Percentiles rank a stretch among this genome's conserved stretches.
Evolutionary conservation across 441 rosid genomes (phyloP).

Genomic region (Croton setiger): DNA sequence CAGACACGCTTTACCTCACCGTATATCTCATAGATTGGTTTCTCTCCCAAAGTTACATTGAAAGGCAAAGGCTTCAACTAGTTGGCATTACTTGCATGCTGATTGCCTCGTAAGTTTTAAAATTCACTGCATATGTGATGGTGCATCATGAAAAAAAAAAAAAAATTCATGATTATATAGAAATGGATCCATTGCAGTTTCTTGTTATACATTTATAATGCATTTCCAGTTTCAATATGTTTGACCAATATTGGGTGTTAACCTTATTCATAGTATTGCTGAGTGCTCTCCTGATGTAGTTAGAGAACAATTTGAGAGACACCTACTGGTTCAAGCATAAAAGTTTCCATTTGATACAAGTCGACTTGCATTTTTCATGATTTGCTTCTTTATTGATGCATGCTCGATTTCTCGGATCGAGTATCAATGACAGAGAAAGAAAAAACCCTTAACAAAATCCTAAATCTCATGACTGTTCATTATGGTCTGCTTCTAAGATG

Average conservation of each 20-base stretch:
- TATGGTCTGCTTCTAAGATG: background rate
- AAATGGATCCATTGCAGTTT: background rate
- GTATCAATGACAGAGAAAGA: background rate
- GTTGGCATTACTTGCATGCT: slow-evolving; percentile 93
- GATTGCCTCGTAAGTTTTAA: slow-evolving; percentile 80
- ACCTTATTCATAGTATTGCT: background rate
- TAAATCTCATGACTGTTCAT: slow-evolving; percentile 3
- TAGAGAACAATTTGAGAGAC: background rate
- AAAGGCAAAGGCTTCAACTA: slow-evolving; percentile 79
- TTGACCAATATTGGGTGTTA: background rate
- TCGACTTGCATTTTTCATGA: background rate
- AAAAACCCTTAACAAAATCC: background rate
- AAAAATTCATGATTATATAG: background rate
- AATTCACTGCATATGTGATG: slow-evolving; percentile 6
- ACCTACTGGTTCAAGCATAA: background rate
- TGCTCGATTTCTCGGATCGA: background rate
- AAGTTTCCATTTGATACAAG: background rate
- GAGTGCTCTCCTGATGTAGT: background rate
- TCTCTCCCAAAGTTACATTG: slow-evolving; percentile 61
- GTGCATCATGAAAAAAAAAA: background rate
- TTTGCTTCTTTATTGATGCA: background rate
- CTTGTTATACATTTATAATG: background rate
- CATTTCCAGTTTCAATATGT: background rate
- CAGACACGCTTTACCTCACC: slow-evolving; percentile 89
- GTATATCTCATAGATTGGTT: slow-evolving; percentile 77